Evolutionary conservation across 2,329 filamentous ascomycete species (phyloP).

Genomic region (Apiospora koreana): DNA sequence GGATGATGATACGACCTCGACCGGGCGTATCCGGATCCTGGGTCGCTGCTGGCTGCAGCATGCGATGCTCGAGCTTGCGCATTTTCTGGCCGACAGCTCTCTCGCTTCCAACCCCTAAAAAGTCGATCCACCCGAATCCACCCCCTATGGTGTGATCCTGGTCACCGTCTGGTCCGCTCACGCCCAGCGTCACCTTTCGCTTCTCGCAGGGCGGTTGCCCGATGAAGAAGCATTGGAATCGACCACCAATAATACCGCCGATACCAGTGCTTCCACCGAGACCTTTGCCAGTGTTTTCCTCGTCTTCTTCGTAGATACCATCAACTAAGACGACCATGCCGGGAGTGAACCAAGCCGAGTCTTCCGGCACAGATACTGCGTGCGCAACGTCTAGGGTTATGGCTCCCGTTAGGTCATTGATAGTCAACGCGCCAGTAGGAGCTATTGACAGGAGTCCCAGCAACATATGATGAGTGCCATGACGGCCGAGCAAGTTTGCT

Average conservation of each 20-base stretch:
- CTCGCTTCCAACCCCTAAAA: slow-evolving; percentile 87
- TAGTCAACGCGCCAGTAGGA: slow-evolving; percentile 77
- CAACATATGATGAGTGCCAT: slow-evolving; percentile 81
- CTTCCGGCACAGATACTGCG: slow-evolving; percentile 78
- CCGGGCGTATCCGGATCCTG: slow-evolving; percentile 34
- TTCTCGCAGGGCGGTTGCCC: slow-evolving; percentile 91
- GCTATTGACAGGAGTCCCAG: slow-evolving; percentile 80
- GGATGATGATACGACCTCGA: slow-evolving; percentile 65
- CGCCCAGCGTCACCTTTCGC: slow-evolving; percentile 75
- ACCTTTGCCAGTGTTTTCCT: slow-evolving; percentile 66
- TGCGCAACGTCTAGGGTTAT: slow-evolving; percentile 82
- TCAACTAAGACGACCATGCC: slow-evolving; percentile 97
- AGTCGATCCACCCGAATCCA: slow-evolving; percentile 97
- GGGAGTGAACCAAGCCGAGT: slow-evolving; percentile 88
- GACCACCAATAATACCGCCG: slow-evolving; percentile 88
- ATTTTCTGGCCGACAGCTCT: slow-evolving; percentile 80
- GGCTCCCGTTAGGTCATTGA: slow-evolving; percentile 86
- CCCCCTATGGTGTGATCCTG: slow-evolving; percentile 67
- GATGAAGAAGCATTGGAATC: slow-evolving; percentile 87
- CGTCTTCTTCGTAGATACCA: slow-evolving; percentile 95
- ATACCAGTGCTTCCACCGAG: slow-evolving; percentile 79
- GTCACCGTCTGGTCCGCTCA: slow-evolving; percentile 59
- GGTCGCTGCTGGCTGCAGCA: slow-evolving; percentile 48
- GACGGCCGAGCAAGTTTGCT: slow-evolving; percentile 72
- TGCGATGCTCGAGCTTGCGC: slow-evolving; percentile 73